Evolutionary conservation across 2,329 filamentous ascomycete genomes (phyloP).

Genomic region (Sporothrix brasiliensis): DNA sequence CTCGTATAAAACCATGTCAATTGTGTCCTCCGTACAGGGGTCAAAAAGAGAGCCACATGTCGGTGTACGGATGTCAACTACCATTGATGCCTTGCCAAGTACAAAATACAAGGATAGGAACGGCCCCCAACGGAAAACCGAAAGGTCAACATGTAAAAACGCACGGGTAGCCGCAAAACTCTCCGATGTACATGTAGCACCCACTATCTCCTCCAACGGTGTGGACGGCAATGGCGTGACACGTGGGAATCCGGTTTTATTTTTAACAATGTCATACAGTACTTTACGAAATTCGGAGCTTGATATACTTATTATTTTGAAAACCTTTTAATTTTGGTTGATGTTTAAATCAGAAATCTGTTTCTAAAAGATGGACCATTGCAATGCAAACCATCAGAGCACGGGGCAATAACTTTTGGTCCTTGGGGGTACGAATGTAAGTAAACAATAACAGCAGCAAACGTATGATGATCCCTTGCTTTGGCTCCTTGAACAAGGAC

Average conservation of each 20-base stretch:
- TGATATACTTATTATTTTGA: neutral
- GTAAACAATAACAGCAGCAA: neutral
- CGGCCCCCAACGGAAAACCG: neutral
- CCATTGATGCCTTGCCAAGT: neutral
- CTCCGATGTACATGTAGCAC: neutral
- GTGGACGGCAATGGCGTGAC: slow-evolving; percentile 1
- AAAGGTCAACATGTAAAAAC: neutral
- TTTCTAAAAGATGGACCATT: neutral
- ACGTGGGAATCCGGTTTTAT: neutral
- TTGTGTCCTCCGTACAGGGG: slow-evolving; percentile 18
- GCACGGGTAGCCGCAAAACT: slow-evolving; percentile 16
- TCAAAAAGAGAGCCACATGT: neutral
- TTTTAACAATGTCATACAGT: too few relatives aligned
- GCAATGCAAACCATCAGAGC: neutral
- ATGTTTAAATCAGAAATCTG: neutral
- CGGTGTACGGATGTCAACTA: neutral
- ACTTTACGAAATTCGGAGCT: too few relatives aligned
- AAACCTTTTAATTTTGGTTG: too few relatives aligned
- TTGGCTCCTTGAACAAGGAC: neutral
- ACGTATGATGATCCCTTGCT: slow-evolving; percentile 10
- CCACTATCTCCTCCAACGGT: neutral
- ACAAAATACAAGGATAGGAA: neutral
- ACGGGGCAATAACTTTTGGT: neutral
- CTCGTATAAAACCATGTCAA: neutral
- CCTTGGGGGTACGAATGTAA: slow-evolving; percentile 21